Evolutionary conservation across 345 rosid species (phyloP), one percentile per base, ranked within the genome.

Genomic region (Sisymbrium altissimum): DNA sequence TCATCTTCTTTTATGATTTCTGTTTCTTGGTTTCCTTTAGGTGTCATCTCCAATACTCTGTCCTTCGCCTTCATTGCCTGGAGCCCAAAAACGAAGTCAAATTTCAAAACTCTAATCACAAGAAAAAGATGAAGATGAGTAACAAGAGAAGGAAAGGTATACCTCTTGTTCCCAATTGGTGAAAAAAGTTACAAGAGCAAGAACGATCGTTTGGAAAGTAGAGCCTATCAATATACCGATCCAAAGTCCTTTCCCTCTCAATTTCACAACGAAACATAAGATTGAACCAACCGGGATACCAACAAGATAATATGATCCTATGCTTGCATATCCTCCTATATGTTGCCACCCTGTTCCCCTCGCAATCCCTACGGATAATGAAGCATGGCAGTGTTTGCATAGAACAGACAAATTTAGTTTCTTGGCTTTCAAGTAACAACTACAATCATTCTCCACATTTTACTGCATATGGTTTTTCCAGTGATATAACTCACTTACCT

Each of bases 301-400:
- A 2, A 78, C 81, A 0, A 84, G 45, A 68, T 88, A 90, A 62
- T 53, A 88, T 2, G 93, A 87, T 29, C 82, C 91, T 4, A 88
- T 75, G 70, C 86, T 90, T 23, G 86, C 73, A 44, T 80, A 86
- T 0, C 85, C 93, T 57, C 87, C 93, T 21, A 82, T 77, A 35
- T 81, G 59, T 77, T 90, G 91, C 90, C 91, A 82, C 3, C 96
- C 88, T 41, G 81, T 29, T 59, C 93, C 96, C 70, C 93, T 86
- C 1, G 87, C 89, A 23, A 85, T 66, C 30, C 93, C 96, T 54
- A 30, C n/a, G 38, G 60, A 29, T 54, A 23, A 54, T 14, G 36
- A 53, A 10, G 36, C 27, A 53, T 53, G 9, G 29, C 7, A 19
- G 54, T 49, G 29, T 19, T 46, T 29, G 17, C 15, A 3, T 23